phyloP scores from a whole-genome alignment of 495 filamentous ascomycete genomes.

The Penicillium paradoxum region DNA sequence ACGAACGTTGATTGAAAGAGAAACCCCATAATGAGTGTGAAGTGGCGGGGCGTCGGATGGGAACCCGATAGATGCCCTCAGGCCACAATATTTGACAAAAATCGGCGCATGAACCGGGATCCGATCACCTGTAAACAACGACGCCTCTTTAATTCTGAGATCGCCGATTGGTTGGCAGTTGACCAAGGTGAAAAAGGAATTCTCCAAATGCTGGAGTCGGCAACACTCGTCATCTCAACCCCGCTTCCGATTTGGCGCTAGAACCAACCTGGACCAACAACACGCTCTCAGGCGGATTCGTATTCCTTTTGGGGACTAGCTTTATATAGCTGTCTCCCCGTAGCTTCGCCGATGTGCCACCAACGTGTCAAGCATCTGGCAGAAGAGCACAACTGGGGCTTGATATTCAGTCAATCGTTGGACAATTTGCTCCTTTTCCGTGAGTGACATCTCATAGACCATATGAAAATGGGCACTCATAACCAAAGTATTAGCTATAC shows the following conservation, averaged over 20 bases:
- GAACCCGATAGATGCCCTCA: neutral
- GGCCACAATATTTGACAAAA: neutral
- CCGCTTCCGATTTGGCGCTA: neutral
- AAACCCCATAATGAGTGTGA: neutral
- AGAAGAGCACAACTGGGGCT: too few relatives aligned
- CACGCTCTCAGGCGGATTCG: neutral
- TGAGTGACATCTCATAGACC: too few relatives aligned
- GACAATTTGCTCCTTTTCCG: too few relatives aligned
- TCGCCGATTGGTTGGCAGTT: neutral
- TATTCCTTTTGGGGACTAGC: neutral
- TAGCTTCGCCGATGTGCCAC: neutral
- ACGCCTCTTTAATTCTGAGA: neutral
- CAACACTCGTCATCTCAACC: neutral
- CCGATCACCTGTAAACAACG: conserved; percentile 6
- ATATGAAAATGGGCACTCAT: too few relatives aligned
- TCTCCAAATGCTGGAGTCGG: neutral
- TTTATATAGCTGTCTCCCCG: neutral
- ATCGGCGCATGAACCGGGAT: neutral
- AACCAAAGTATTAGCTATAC: too few relatives aligned
- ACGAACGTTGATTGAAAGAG: neutral
- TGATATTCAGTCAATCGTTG: too few relatives aligned
- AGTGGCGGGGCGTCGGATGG: neutral
- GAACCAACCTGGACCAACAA: neutral
- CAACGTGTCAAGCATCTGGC: neutral
- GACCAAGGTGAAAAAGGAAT: neutral